Conservation (phyloP, 371 early-diverging fungal genomes). For the Mortierella sp. region DNA sequence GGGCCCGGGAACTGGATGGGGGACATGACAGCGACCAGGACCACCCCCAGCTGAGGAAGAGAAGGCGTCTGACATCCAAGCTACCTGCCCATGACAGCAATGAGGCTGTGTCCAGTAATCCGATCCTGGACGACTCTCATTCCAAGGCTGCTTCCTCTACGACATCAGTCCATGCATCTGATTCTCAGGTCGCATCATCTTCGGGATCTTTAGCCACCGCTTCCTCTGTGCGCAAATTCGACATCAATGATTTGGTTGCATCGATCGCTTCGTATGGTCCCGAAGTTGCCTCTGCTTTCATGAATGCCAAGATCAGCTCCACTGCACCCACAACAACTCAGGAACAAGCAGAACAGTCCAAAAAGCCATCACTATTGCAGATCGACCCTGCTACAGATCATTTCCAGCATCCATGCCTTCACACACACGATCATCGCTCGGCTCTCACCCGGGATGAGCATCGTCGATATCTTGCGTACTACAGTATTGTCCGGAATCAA, state of each 20-base stretch:
- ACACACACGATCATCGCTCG: constrained; percentile 31
- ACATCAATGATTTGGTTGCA: constrained; percentile 39
- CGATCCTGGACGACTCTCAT: too few species aligned
- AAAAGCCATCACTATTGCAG: constrained; percentile 6
- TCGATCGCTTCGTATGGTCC: constrained; percentile 34
- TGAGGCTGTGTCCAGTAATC: too few species aligned
- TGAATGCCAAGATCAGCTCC: constrained; percentile 2
- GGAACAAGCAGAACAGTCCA: constrained; percentile 7
- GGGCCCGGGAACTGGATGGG: too few species aligned
- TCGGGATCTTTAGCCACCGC: background rate
- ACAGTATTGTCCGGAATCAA: constrained; percentile 17
- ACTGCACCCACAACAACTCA: background rate
- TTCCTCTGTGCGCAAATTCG: constrained; percentile 6
- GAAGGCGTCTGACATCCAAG: too few species aligned
- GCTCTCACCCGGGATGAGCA: constrained; percentile 40
- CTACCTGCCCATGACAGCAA: too few species aligned
- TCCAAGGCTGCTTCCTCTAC: background rate
- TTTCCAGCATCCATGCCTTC: constrained; percentile 39
- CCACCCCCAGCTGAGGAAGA: too few species aligned
- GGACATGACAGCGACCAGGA: too few species aligned
- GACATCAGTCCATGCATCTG: background rate
- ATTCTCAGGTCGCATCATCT: background rate
- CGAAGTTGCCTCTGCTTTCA: constrained; percentile 16
- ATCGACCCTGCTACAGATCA: background rate
- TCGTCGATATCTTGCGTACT: constrained; percentile 33